phyloP scores from a whole-genome alignment of 179 eudicot genomes.

The Carnegiea gigantea region DNA sequence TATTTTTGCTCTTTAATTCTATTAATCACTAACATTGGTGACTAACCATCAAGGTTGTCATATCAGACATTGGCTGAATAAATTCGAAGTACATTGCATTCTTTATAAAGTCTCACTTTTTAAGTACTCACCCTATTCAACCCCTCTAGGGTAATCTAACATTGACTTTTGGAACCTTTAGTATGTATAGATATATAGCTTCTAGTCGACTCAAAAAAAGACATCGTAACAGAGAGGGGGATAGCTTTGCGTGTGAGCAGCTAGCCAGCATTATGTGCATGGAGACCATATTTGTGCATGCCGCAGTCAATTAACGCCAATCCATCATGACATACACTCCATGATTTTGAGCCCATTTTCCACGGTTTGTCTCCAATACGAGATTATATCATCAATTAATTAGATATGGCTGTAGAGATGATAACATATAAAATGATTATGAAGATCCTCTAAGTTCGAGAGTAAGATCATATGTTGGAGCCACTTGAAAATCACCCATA shows the following conservation, averaged over 20 bases:
- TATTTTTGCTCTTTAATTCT: too few relatives aligned
- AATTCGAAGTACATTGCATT: too few relatives aligned
- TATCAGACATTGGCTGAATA: too few relatives aligned
- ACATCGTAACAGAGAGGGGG: background rate
- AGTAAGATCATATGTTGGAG: background rate
- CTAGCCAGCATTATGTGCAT: background rate
- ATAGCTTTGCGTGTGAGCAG: background rate
- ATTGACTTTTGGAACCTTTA: too few relatives aligned
- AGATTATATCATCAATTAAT: background rate
- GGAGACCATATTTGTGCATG: background rate
- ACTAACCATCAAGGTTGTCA: too few relatives aligned
- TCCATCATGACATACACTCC: background rate
- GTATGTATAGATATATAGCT: background rate
- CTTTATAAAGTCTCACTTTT: too few relatives aligned
- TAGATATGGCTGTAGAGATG: background rate
- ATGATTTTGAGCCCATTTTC: background rate
- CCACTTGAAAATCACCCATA: background rate
- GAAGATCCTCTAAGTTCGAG: background rate
- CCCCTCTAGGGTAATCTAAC: too few relatives aligned
- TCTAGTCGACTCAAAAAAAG: background rate
- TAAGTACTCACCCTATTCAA: too few relatives aligned
- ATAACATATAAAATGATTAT: background rate
- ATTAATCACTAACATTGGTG: too few relatives aligned
- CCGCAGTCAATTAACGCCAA: background rate
- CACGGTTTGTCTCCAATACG: background rate